These are phyloP conservation scores for Arthrocladium fulminans DNA, from an alignment of 2,329 filamentous ascomycete genomes.

Conservation along the genomic window DNA sequence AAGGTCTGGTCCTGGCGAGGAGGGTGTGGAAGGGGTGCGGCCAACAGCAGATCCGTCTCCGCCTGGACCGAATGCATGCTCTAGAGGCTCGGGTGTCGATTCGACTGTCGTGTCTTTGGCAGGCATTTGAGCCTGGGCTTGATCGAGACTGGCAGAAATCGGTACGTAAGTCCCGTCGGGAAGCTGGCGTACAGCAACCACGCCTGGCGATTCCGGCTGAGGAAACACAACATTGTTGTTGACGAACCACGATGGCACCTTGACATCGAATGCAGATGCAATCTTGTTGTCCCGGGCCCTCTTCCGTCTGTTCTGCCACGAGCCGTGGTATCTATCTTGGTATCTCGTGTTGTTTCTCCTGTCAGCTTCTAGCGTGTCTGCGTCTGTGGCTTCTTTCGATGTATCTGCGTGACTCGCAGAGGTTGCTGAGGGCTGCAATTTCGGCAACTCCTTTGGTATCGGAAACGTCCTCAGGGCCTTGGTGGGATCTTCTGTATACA, in stretches of 20 bases:
- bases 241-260: slow-evolving; percentile 17
- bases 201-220: background rate
- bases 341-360: background rate
- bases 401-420: background rate
- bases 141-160: background rate
- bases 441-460: background rate
- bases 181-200: background rate
- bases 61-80: background rate
- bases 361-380: background rate
- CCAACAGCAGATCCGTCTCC: background rate
- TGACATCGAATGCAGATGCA: slow-evolving; percentile 6
- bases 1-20: background rate
- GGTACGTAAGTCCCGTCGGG: background rate
- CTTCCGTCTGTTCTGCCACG: slow-evolving; percentile 15
- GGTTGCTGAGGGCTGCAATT: background rate
- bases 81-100: background rate
- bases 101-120: background rate
- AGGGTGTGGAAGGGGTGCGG: background rate
- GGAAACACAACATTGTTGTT: slow-evolving; percentile 14
- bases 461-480: background rate
- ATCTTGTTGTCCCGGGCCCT: slow-evolving; percentile 14
- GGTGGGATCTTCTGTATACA: background rate
- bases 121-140: background rate
- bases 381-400: background rate
- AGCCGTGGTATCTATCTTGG: slow-evolving; percentile 13